Base-by-base conservation (phyloP, 805 yeast genomes). In the Komagataella kurtzmanii region DNA sequence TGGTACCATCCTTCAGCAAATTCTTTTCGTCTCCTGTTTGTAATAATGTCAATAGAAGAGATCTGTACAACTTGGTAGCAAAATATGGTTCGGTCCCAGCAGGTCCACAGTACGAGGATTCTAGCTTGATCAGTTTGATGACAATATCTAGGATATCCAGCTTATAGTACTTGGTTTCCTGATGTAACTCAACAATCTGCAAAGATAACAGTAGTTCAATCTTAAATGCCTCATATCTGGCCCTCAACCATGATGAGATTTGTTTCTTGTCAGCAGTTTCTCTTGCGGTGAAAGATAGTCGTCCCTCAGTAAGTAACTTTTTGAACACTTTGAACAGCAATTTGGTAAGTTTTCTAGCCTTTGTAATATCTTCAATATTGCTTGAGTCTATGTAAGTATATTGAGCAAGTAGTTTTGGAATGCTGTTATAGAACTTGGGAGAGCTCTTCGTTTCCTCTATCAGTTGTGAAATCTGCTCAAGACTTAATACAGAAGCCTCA, bases 181-280 rank as follows among this genome's bases (percentile, higher is more conserved):
- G 72, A 17, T 71, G 62, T 2, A 67, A 59, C 2, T 65, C 56
- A n/a, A 63, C 56, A 3, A 64, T 64, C 56, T 83, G 64, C 49
- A 77, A 63, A 14, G 64, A 61, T 23, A 75, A 60, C 21, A 85
- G 54, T 36, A 65, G 61, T 3, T 58, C 57, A 30, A 30, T 30
- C 58, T 82, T 80, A 66, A 70, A 85, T 19, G 68, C 65, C 44
- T 74, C 74, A 65, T 85, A 85, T 52, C 76, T 73, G 49, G 76
- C 73, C 52, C 71, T 70, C 44, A 87, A 63, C 91, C 95, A 86
- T 56, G 73, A 71, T 40, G 74, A 74, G n/a, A 82, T 74, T 7
- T 73, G 58, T 17, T 67, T 65, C 54, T 73, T 72, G 52, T 77
- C 74, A 43, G 74, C 80, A 46, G 73, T 73, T 6, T 63, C 50